Evolutionary conservation across 768 basidiomycete species (phyloP).

Genomic region (Lentinula raphanica): DNA sequence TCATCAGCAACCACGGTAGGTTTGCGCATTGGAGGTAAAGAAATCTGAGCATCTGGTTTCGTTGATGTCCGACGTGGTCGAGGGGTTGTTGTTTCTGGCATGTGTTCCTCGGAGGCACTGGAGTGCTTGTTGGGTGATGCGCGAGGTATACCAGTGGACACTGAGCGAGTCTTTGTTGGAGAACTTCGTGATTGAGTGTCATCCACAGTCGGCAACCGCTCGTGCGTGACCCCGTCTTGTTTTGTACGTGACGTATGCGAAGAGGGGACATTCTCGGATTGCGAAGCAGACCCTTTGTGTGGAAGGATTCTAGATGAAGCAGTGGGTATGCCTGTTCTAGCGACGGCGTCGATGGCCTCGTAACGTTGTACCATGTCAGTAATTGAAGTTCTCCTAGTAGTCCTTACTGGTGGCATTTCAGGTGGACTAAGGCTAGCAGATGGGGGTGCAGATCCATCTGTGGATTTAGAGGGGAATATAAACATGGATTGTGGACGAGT

Average conservation of each 20-base stretch:
- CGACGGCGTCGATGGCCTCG: conserved; percentile 53
- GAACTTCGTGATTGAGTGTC: neutral
- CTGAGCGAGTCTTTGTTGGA: neutral
- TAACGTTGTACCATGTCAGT: conserved; percentile 83
- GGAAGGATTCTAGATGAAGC: conserved; percentile 26
- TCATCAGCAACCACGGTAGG: conserved; percentile 11
- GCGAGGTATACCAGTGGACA: neutral
- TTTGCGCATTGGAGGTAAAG: conserved; percentile 16
- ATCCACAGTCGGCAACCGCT: neutral
- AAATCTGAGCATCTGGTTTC: conserved; percentile 20
- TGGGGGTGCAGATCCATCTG: conserved; percentile 30
- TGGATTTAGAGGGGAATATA: conserved; percentile 54
- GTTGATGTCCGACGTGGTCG: conserved; percentile 23
- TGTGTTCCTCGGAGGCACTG: conserved; percentile 9
- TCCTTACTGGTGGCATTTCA: conserved; percentile 37
- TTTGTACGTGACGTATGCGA: neutral
- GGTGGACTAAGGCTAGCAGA: conserved; percentile 42
- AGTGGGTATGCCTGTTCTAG: conserved; percentile 20
- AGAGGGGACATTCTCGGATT: neutral
- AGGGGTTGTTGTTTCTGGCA: conserved; percentile 17
- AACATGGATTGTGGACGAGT: conserved; percentile 82
- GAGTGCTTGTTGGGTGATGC: neutral
- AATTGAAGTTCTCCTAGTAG: conserved; percentile 66
- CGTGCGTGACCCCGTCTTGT: neutral
- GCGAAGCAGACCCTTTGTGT: conserved; percentile 11